Percentiles rank a stretch among this genome's conserved stretches.
These are phyloP conservation scores for Aspergillus tanneri DNA, from an alignment of 2,329 filamentous ascomycete species.

Conservation along the genomic window DNA sequence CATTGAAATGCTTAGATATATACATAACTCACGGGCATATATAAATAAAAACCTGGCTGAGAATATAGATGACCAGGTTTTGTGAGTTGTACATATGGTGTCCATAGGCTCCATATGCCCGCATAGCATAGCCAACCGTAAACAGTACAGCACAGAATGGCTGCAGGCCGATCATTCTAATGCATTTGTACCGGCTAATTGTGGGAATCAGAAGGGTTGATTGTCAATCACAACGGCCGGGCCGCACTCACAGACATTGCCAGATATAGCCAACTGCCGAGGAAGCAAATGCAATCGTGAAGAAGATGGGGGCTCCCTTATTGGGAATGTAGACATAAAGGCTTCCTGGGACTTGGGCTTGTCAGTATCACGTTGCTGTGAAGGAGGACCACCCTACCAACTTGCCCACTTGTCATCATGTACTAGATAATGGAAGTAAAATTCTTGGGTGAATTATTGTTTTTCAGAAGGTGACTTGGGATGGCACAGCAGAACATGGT, in stretches of 20 bases:
- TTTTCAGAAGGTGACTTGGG: no score
- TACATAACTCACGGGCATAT: constrained; percentile 38
- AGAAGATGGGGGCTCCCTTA: constrained; percentile 55
- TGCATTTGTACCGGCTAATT: constrained; percentile 56
- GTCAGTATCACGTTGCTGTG: no score
- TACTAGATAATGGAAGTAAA: no score
- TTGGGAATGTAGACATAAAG: constrained; percentile 55
- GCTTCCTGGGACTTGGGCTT: constrained; percentile 28
- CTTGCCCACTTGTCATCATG: no score
- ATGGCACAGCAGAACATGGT: no score
- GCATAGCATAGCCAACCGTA: constrained; percentile 55
- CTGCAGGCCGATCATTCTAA: constrained; percentile 56
- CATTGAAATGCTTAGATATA: background rate
- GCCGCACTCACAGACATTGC: constrained; percentile 56
- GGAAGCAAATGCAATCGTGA: constrained; percentile 50
- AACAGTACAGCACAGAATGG: constrained; percentile 57
- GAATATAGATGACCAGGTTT: constrained; percentile 47
- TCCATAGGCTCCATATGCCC: constrained; percentile 54
- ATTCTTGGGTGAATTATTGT: no score
- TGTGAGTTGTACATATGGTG: constrained; percentile 44
- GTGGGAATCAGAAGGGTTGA: background rate
- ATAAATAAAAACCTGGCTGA: constrained; percentile 44
- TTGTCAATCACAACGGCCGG: no score
- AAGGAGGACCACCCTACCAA: no score
- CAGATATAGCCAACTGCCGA: constrained; percentile 46